Conservation (phyloP, 116 monocot genomes). For the Cymodocea nodosa region DNA sequence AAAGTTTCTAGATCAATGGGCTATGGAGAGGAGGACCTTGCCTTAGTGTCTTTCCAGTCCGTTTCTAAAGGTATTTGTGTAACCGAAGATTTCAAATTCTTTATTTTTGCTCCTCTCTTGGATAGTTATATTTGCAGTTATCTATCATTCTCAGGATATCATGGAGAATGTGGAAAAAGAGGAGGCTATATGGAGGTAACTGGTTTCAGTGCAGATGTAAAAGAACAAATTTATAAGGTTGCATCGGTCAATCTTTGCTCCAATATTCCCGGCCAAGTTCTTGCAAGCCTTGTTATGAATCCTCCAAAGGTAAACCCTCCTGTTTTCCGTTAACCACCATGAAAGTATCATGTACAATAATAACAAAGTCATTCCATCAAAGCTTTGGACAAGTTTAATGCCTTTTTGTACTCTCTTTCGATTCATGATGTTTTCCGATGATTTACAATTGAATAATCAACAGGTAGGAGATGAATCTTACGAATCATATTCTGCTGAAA, state of each 20-base stretch:
- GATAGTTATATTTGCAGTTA: too few species aligned
- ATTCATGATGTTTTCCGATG: background rate
- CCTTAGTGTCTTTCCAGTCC: constrained; percentile 80
- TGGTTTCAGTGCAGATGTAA: constrained; percentile 62
- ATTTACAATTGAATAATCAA: constrained; percentile 1
- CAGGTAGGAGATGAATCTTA: constrained; percentile 90
- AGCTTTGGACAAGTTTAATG: background rate
- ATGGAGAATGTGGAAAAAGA: constrained; percentile 94
- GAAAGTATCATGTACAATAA: too few species aligned
- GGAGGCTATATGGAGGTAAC: constrained; percentile 97
- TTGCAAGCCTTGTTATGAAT: constrained; percentile 93
- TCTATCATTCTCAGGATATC: constrained; percentile 38
- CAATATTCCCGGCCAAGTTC: constrained; percentile 85
- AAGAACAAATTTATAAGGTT: constrained; percentile 91
- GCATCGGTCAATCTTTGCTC: constrained; percentile 95
- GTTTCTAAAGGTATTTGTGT: constrained; percentile 68
- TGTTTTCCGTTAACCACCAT: too few species aligned
- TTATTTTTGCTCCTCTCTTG: too few species aligned
- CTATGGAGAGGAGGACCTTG: constrained; percentile 55
- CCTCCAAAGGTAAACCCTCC: constrained; percentile 24
- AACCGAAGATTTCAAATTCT: background rate
- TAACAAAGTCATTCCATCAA: background rate
- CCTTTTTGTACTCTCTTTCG: background rate
- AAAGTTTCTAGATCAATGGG: constrained; percentile 84
- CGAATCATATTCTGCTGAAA: constrained; percentile 57